These are phyloP conservation scores for Colletotrichum paranaense DNA, from an alignment of 2,329 filamentous ascomycete genomes.

Conservation along the genomic window DNA sequence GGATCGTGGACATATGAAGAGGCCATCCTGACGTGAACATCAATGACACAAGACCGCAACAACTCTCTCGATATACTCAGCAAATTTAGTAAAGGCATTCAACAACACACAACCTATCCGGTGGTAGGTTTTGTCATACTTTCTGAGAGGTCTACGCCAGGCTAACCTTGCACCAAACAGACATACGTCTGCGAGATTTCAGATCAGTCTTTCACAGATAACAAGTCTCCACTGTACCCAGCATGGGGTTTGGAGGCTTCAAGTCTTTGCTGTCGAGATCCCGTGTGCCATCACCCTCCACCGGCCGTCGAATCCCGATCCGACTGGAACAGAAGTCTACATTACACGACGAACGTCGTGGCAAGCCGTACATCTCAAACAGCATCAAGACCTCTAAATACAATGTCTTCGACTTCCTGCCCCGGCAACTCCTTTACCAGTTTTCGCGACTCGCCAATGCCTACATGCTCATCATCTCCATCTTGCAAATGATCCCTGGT, in stretches of 20 bases:
- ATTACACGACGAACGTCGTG: conserved; percentile 61
- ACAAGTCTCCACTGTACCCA: not conserved
- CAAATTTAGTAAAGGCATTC: too few relatives aligned
- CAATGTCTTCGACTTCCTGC: conserved; percentile 86
- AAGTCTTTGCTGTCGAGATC: not conserved
- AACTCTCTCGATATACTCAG: too few relatives aligned
- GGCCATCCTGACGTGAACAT: too few relatives aligned
- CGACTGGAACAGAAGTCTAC: conserved; percentile 49
- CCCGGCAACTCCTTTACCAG: conserved; percentile 85
- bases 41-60: too few relatives aligned
- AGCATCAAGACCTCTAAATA: conserved; percentile 86
- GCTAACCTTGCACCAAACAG: too few relatives aligned
- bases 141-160: too few relatives aligned
- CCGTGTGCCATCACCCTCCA: conserved; percentile 72
- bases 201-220: not conserved
- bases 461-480: conserved; percentile 84
- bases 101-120: too few relatives aligned
- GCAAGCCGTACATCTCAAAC: conserved; percentile 61
- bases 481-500: conserved; percentile 82
- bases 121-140: too few relatives aligned
- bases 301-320: conserved; percentile 69
- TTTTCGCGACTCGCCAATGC: conserved; percentile 90
- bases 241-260: not conserved
- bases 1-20: too few relatives aligned
- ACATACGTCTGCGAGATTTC: too few relatives aligned